Evolutionary conservation across 805 yeast species (phyloP).

Genomic region (Wickerhamomyces bisporus): DNA sequence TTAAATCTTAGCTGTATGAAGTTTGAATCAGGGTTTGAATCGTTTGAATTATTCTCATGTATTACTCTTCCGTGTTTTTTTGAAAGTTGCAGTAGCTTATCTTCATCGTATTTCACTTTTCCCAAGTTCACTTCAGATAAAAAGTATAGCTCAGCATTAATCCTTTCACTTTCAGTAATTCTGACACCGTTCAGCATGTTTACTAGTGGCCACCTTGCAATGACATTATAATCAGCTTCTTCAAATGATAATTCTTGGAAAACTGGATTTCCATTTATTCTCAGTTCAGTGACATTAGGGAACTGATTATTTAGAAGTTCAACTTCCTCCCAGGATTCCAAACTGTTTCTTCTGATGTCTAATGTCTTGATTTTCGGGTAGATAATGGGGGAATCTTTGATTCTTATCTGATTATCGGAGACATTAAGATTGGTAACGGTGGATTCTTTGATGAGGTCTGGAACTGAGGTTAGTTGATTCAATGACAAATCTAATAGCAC

Average conservation of each 20-base stretch:
- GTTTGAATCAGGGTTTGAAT: neutral
- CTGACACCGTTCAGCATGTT: conserved; percentile 52
- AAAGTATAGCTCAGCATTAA: conserved; percentile 65
- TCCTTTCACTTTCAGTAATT: conserved; percentile 42
- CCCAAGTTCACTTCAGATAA: conserved; percentile 39
- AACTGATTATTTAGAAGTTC: conserved; percentile 37
- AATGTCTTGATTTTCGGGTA: conserved; percentile 25
- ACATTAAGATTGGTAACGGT: conserved; percentile 25
- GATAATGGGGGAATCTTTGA: neutral
- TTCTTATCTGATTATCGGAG: conserved; percentile 31
- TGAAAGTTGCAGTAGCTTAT: conserved; percentile 40
- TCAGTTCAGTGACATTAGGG: conserved; percentile 40
- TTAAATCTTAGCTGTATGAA: conserved; percentile 4
- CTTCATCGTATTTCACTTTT: conserved; percentile 22
- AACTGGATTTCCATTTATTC: conserved; percentile 52
- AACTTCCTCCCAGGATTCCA: conserved; percentile 42
- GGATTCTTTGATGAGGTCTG: conserved; percentile 15
- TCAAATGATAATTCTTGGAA: conserved; percentile 17
- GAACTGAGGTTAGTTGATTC: conserved; percentile 35
- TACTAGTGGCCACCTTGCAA: conserved; percentile 42
- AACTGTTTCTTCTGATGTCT: conserved; percentile 48
- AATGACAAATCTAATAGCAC: conserved; percentile 34
- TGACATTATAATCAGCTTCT: conserved; percentile 28
- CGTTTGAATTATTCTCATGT: neutral
- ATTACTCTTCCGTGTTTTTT: conserved; percentile 28